These are phyloP conservation scores for Naganishia randhawae DNA, from an alignment of 768 basidiomycete genomes.

Conservation along the genomic window DNA sequence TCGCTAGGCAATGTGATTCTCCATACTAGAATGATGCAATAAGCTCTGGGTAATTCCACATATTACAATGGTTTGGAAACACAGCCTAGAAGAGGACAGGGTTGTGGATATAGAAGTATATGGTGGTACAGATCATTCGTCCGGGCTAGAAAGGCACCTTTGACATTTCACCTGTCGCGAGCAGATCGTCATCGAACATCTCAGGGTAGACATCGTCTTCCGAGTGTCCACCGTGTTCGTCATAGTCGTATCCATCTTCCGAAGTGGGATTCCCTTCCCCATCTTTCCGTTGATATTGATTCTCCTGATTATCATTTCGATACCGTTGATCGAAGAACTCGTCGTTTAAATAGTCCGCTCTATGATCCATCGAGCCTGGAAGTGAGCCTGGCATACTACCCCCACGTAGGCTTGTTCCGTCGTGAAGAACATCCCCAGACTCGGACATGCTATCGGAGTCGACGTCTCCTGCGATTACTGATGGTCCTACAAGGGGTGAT, in stretches of 20 bases:
- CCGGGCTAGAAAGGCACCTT: constrained; percentile 46
- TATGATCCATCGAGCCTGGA: constrained; percentile 29
- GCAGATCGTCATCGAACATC: constrained; percentile 72
- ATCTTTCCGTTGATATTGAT: constrained; percentile 22
- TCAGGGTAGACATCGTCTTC: constrained; percentile 62
- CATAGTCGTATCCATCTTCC: constrained; percentile 17
- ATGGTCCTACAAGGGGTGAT: constrained; percentile 68
- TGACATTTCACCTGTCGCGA: constrained; percentile 77
- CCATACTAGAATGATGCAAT: background rate
- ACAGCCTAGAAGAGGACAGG: background rate
- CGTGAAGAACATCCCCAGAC: constrained; percentile 26
- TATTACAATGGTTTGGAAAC: background rate
- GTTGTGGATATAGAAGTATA: background rate
- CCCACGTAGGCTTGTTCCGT: constrained; percentile 14
- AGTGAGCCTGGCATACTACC: constrained; percentile 30
- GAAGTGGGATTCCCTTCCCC: background rate
- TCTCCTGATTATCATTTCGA: constrained; percentile 6
- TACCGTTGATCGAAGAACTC: constrained; percentile 33
- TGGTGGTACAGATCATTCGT: background rate
- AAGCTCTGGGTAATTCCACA: background rate
- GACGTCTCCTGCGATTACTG: constrained; percentile 71
- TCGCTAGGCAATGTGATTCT: too few species aligned
- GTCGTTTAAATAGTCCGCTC: constrained; percentile 28
- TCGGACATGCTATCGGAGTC: constrained; percentile 55
- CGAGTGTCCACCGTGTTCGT: constrained; percentile 54